Base-by-base conservation (phyloP, 2,329 filamentous ascomycete species). In the Didymella lethalis region DNA sequence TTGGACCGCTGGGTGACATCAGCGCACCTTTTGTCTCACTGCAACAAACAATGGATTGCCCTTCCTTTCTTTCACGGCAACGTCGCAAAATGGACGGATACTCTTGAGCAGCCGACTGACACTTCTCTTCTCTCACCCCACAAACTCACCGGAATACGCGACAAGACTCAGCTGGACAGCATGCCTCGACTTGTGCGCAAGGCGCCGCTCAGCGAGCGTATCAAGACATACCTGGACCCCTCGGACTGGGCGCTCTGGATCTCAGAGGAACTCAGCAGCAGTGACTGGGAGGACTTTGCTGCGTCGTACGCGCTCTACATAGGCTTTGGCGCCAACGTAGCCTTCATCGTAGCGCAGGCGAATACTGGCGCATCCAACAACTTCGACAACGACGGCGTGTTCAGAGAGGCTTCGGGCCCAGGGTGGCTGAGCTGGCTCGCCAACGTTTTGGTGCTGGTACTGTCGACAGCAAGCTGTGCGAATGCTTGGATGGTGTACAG, bases 181-280 rank as follows among this genome's bases (percentile, higher is more conserved):
- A 90, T 92, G 84, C 92, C 93, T 69, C 88, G 89, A 71, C 85
- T 97, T 62, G 88, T 99, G 68, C 92, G 95, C 75, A 88, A 88
- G 70, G 87, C 87, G 75, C 89, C 95, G 75, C 85, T 97, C 67
- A 75, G 80, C 29, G 90, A 98, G 83, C 91, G 94, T 76, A 85
- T 98, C 76, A 87, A 88, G 74, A 84, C 90, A 56, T 88, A 88
- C 76, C 81, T 97, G 59, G 94, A 98, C 73, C 92, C 92, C 3
- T 89, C 91, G 80, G 95, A 99, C 79, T 91, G 94, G 72, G 80
- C 95, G 53, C 86, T 99, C 18, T 97, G 92, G 90, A 78, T 96
- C 2, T 96, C 92, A 0, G 94, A 98, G 75, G 92, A 97, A 79
- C 85, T 99, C 60, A 93, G 97, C 75, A 92, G 92, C 28, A 89